These are phyloP conservation scores for Elsinoe ampelina DNA, from an alignment of 2,329 filamentous ascomycete genomes.

Conservation along the genomic window DNA sequence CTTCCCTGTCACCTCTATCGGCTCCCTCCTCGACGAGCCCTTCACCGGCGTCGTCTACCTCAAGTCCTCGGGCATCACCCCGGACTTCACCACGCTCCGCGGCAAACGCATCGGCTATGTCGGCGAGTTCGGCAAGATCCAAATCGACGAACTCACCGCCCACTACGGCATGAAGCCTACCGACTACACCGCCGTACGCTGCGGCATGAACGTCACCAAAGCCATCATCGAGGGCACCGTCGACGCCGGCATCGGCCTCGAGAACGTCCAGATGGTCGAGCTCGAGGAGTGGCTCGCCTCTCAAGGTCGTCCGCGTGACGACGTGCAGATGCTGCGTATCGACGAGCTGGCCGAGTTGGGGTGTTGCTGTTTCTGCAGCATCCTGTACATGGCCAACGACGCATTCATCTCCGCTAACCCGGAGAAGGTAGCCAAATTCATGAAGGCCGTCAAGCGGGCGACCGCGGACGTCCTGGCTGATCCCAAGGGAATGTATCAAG, in stretches of 20 bases:
- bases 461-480: conserved; percentile 61
- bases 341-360: conserved; percentile 70
- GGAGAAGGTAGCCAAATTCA: conserved; percentile 56
- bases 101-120: conserved; percentile 73
- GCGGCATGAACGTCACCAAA: conserved; percentile 72
- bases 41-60: conserved; percentile 73
- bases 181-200: conserved; percentile 69
- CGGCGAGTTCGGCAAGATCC: conserved; percentile 73
- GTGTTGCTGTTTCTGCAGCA: conserved; percentile 77
- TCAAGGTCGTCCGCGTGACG: conserved; percentile 53
- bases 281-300: conserved; percentile 63
- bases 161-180: conserved; percentile 65
- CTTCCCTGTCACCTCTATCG: conserved; percentile 64
- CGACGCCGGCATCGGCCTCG: conserved; percentile 66
- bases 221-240: conserved; percentile 65
- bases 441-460: conserved; percentile 63
- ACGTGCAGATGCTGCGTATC: conserved; percentile 73
- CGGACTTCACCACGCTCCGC: conserved; percentile 64
- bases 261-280: conserved; percentile 78
- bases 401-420: conserved; percentile 56
- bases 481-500: conserved; percentile 54
- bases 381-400: conserved; percentile 73
- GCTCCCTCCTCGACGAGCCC: conserved; percentile 67
- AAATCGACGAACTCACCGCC: conserved; percentile 71
- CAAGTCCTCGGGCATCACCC: conserved; percentile 62